Conservation (phyloP, 768 basidiomycete genomes). For the Crucibulum laeve region DNA sequence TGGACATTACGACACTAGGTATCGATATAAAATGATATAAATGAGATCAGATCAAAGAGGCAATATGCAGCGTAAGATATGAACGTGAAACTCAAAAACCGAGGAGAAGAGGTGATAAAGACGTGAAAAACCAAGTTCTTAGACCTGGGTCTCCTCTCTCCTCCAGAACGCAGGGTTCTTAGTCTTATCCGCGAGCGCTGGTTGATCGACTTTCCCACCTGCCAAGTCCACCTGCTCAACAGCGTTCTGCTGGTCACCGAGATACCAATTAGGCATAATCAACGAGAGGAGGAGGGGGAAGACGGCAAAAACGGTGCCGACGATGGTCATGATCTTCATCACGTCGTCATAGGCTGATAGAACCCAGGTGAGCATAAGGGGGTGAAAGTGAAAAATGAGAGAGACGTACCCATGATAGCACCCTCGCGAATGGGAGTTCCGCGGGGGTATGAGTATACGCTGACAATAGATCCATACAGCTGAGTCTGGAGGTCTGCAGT, state of each 20-base stretch:
- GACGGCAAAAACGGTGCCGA: conserved; percentile 47
- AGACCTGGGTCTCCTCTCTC: no score
- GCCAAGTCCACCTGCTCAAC: conserved; percentile 41
- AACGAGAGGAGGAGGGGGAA: conserved; percentile 56
- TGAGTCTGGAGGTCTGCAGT: conserved; percentile 33
- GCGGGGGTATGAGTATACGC: conserved; percentile 41
- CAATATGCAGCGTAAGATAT: no score
- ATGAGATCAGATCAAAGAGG: no score
- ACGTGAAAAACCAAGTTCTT: no score
- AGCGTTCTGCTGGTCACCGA: conserved; percentile 70
- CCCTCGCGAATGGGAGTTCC: conserved; percentile 61
- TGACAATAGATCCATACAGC: conserved; percentile 53
- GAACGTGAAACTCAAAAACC: no score
- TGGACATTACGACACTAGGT: no score
- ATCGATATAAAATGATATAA: no score
- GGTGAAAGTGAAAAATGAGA: conserved; percentile 7
- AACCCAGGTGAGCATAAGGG: neutral
- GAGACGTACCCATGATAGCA: conserved; percentile 47
- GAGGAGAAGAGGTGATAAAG: no score
- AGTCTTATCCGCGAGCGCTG: no score
- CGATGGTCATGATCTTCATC: conserved; percentile 53
- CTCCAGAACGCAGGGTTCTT: no score
- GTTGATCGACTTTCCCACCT: conserved; percentile 19
- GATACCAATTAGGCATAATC: conserved; percentile 61
- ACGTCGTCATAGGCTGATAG: conserved; percentile 47